These are phyloP conservation scores for Lithospermum erythrorhizon DNA, from an alignment of 257 asterid genomes.

Conservation along the genomic window DNA sequence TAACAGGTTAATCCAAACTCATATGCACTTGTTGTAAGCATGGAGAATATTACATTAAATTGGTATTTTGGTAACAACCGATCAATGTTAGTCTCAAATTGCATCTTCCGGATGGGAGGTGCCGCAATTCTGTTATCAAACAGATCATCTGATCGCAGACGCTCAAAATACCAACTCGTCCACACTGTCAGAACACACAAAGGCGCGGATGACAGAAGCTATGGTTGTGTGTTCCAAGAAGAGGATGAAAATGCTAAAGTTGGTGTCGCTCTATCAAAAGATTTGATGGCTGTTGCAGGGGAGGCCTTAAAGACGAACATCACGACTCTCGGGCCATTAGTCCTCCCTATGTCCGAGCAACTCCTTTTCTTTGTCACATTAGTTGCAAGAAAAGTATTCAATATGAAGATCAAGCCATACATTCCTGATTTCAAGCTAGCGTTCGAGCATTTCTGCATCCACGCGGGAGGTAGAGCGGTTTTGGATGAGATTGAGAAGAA, in stretches of 20 bases:
- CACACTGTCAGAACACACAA: conserved; percentile 24
- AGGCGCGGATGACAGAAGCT: conserved; percentile 23
- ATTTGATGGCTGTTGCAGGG: conserved; percentile 20
- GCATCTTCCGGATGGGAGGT: conserved; percentile 24
- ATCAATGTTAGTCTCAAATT: conserved; percentile 27
- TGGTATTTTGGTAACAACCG: conserved; percentile 20
- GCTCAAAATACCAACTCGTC: conserved; percentile 19
- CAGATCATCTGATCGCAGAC: conserved; percentile 3
- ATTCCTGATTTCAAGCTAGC: conserved; percentile 30
- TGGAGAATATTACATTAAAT: conserved; percentile 8
- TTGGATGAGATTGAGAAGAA: conserved; percentile 25
- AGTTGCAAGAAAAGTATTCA: conserved; percentile 11
- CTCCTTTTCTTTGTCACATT: conserved; percentile 8
- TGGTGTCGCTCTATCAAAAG: conserved; percentile 22
- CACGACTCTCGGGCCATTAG: conserved; percentile 23
- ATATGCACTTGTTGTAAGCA: conserved; percentile 23
- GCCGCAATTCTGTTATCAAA: conserved; percentile 26
- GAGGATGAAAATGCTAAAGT: conserved; percentile 14
- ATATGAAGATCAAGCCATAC: conserved; percentile 14
- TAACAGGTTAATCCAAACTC: conserved; percentile 20
- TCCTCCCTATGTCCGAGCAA: conserved; percentile 28
- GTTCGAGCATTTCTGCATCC: conserved; percentile 32
- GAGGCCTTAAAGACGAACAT: conserved; percentile 22
- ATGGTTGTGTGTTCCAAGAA: conserved; percentile 13
- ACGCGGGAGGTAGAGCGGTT: conserved; percentile 30